phyloP scores from a whole-genome alignment of 2,329 filamentous ascomycete species.

The Aspergillus sp. region DNA sequence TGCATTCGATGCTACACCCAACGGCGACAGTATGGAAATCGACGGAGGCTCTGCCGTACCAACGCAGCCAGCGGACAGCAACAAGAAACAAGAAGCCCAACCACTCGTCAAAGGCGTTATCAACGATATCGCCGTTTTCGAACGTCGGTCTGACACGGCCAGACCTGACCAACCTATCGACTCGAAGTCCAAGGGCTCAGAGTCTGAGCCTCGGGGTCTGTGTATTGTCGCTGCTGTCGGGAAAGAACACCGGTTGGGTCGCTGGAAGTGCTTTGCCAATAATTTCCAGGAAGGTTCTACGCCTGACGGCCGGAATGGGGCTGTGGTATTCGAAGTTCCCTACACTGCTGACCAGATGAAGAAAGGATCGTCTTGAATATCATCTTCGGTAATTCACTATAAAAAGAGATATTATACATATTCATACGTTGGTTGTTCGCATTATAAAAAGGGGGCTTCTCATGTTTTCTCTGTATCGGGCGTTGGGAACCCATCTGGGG shows the following conservation, averaged over 20 bases:
- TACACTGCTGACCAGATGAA: slow-evolving; percentile 12
- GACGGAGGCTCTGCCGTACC: slow-evolving; percentile 6
- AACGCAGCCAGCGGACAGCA: slow-evolving; percentile 6
- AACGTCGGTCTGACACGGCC: slow-evolving; percentile 51
- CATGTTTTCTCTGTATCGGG: neutral
- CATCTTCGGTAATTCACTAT: neutral
- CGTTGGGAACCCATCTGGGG: neutral
- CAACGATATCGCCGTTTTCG: slow-evolving; percentile 81
- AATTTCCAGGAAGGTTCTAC: slow-evolving; percentile 27
- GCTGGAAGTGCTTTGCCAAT: slow-evolving; percentile 56
- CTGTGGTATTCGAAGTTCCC: slow-evolving; percentile 78
- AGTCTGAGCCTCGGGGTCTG: slow-evolving; percentile 50
- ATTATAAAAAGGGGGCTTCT: neutral
- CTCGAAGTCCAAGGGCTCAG: slow-evolving; percentile 23
- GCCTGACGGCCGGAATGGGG: slow-evolving; percentile 62
- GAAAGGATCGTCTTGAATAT: neutral
- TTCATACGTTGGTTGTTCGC: neutral
- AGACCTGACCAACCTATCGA: slow-evolving; percentile 18
- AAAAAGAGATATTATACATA: neutral
- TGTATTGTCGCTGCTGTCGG: slow-evolving; percentile 80
- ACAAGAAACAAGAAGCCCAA: slow-evolving; percentile 15
- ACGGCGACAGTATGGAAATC: slow-evolving; percentile 18
- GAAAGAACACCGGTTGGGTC: slow-evolving; percentile 75
- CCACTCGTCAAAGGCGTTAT: slow-evolving; percentile 62
- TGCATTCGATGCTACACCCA: slow-evolving; percentile 20